A percentile compares a stretch with the other conserved stretches of the same genome.
These are phyloP conservation scores for Schwanniomyces pseudopolymorphus DNA, from an alignment of 805 yeast species.

Conservation along the genomic window DNA sequence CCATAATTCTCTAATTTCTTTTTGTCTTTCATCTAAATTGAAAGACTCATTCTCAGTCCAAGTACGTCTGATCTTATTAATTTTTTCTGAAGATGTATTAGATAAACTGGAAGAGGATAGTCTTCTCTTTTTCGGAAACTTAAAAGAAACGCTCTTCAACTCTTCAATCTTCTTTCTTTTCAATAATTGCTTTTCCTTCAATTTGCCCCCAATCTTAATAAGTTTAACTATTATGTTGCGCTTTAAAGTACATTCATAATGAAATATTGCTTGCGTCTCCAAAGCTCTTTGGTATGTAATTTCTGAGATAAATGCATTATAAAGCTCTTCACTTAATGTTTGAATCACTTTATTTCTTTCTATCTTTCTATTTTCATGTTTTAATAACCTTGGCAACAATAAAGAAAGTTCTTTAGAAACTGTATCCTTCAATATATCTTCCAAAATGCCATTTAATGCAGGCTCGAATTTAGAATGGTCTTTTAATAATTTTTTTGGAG, in stretches of 20 bases:
- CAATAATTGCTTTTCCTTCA: constrained; percentile 21
- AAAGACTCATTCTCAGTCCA: constrained; percentile 6
- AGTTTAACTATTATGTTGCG: constrained; percentile 30
- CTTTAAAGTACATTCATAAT: constrained; percentile 32
- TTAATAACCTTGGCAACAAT: constrained; percentile 25
- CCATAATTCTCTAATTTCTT: constrained; percentile 46
- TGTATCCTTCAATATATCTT: constrained; percentile 18
- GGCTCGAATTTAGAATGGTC: constrained; percentile 23
- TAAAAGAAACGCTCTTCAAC: constrained; percentile 24
- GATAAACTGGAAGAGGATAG: constrained; percentile 10
- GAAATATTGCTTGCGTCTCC: constrained; percentile 46
- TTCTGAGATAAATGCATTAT: constrained; percentile 61
- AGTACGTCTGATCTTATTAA: constrained; percentile 10
- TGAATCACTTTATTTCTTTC: constrained; percentile 28
- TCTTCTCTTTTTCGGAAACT: constrained; percentile 16
- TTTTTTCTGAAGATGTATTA: neutral
- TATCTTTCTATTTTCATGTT: constrained; percentile 16
- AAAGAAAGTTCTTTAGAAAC: constrained; percentile 24
- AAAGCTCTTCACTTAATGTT: constrained; percentile 50
- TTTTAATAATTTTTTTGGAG: constrained; percentile 15
- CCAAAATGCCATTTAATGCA: constrained; percentile 26
- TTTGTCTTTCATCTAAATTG: constrained; percentile 26
- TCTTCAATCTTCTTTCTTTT: constrained; percentile 34
- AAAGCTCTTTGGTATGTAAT: constrained; percentile 43
- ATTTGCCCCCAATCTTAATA: constrained; percentile 18